Conservation (phyloP, 768 basidiomycete species). For the Tylopilus subfusipes region DNA sequence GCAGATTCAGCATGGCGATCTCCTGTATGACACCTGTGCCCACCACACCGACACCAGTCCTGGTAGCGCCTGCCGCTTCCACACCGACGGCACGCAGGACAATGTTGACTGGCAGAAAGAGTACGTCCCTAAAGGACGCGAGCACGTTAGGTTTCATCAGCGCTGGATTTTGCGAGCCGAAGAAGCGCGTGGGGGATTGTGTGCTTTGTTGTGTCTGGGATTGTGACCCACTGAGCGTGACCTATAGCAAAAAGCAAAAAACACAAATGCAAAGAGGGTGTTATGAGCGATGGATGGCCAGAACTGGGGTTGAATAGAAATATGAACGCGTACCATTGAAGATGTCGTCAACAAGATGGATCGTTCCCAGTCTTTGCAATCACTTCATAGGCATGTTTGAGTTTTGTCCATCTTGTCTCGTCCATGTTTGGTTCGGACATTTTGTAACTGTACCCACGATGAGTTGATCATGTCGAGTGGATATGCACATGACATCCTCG, state of each 20-base stretch:
- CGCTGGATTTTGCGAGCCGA: conserved; percentile 83
- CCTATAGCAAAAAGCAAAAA: not conserved
- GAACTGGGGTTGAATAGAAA: too few relatives aligned
- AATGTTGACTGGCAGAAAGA: conserved; percentile 92
- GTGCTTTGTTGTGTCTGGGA: not conserved
- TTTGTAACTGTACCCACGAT: conserved; percentile 55
- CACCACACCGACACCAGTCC: conserved; percentile 62
- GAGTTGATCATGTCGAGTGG: conserved; percentile 1
- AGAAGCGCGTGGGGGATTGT: conserved; percentile 52
- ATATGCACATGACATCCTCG: conserved; percentile 80
- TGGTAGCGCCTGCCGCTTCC: conserved; percentile 63
- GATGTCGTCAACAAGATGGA: conserved; percentile 31
- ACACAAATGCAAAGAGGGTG: not conserved
- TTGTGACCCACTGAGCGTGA: conserved; percentile 7
- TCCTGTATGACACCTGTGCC: conserved; percentile 78
- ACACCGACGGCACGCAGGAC: conserved; percentile 80
- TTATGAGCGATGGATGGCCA: not conserved
- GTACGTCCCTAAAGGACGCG: conserved; percentile 84
- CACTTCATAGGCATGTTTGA: conserved; percentile 68
- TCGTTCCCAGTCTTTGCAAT: conserved; percentile 81
- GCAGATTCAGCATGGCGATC: conserved; percentile 86
- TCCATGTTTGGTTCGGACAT: conserved; percentile 99
- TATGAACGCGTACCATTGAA: conserved; percentile 34
- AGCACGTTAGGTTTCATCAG: conserved; percentile 90
- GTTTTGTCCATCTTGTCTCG: conserved; percentile 84